Evolutionary conservation across 2,329 filamentous ascomycete genomes (phyloP), one percentile per base, ranked within the genome.

Genomic region (Beauveria varroae): DNA sequence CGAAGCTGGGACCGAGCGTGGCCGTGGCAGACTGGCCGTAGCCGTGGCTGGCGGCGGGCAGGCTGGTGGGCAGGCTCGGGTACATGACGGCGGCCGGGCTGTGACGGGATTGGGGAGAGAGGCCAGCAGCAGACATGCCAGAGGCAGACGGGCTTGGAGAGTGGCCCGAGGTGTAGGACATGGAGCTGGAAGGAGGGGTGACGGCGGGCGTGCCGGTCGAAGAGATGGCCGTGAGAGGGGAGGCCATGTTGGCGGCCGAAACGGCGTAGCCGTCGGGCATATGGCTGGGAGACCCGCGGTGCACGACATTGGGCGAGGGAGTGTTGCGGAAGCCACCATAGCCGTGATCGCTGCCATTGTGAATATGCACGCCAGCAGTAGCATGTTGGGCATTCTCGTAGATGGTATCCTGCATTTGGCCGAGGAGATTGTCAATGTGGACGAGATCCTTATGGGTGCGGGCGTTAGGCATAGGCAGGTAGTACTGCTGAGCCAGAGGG

Each of bases 351-450:
- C 49, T 47, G 51, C 61, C 87, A 53, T 87, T 84, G 56, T 89
- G 86, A 64, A 92, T 86, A 68, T 90, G 89, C 62, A 96, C 84
- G 62, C 90, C 89, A 49, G 89, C 88, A 2, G 91, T 90, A 37
- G 91, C 88, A 56, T 92, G 88, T 68, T 87, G 90, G 60, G 92
- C 87, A 73, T 88, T 96, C 77, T 98, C 95, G 72, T 98, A 98
- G 54, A 98, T 91, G 51, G 93, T 97, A 65, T 89, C 87, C 76
- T 97, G 93, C 81, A 98, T 93, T 76, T 97, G 91, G 76, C 96
- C 92, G 60, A 99, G 84, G 73, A 98, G 90, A 71, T 92, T 89
- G 73, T 98, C 95, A 70, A 98, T 93, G 73, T 96, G 92, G 72
- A 96, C 80, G 49, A 99, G 81, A 72, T 99, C 95, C 73, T 86